Evolutionary conservation across 805 yeast species (phyloP), one percentile per base, ranked within the genome.

Genomic region (Grigorovia yakushimaensis): DNA sequence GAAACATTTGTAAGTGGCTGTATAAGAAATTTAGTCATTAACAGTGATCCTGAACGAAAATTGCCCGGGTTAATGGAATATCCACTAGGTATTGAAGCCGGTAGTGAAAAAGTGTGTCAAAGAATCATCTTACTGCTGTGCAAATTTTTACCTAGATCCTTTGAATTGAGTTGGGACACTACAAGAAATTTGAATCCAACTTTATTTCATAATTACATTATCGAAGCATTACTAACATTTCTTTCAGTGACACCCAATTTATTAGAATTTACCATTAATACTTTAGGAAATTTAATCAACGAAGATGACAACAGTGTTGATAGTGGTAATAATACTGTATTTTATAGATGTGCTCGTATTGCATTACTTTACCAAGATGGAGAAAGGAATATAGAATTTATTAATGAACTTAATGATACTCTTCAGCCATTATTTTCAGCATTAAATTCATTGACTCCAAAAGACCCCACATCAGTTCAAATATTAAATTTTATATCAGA

Each of bases 1-100:
- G 88, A 83, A 55, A 63, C 82, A 1, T 76, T 73, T 48, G 81
- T 78, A 2, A 77, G 84, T 30, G 68, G 74, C 17, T 55, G 82
- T 23, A 72, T 84, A 23, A 67, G 93, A 52, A 66, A 77, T 9
- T 57, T 81, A 8, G 51, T 73, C n/a, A 74, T 73, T 19, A 68
- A 77, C 39, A 79, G 73, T 48, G 79, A 78, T 53, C 67, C 74
- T 2, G 73, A 77, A 19, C 67, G 79, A 45, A 82, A 75, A 53
- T 53, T 78, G 11, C 81, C 85, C 0, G 86, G 84, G 0, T 62
- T 77, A 65, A 74, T 68, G 62, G 82, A 67, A 61, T 73, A 66
- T 53, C 74, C 73, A 43, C 73, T 66, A 4, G 59, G 64, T 49
- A 50, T 69, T 57, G 54, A 71, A 11, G 57, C 53, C 41, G 55